Conservation (phyloP, 2,329 filamentous ascomycete species). For the Exophiala dermatitidis region DNA sequence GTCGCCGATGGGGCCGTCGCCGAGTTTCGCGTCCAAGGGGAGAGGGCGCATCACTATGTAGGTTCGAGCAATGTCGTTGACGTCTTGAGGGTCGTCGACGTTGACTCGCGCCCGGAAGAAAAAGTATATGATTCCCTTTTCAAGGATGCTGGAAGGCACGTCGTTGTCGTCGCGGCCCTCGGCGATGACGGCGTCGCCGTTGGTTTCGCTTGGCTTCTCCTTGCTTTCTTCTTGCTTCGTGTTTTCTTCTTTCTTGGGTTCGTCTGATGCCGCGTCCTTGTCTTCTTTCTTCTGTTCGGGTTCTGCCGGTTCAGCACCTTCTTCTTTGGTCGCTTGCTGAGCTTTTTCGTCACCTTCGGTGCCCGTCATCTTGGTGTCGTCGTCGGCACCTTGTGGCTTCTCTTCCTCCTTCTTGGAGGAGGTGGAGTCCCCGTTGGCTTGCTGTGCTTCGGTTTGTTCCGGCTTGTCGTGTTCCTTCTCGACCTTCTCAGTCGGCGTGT, state of each 20-base stretch:
- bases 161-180: constrained; percentile 45
- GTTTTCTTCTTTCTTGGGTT: constrained; percentile 5
- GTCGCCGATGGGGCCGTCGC: constrained; percentile 49
- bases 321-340: constrained; percentile 8
- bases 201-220: constrained; percentile 6
- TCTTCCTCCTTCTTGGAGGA: constrained; percentile 27
- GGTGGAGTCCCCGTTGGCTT: constrained; percentile 6
- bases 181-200: constrained; percentile 42
- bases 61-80: constrained; percentile 67
- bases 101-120: constrained; percentile 74
- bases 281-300: background rate
- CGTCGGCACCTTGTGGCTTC: constrained; percentile 16
- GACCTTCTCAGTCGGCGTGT: background rate
- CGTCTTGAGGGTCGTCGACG: constrained; percentile 59
- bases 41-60: constrained; percentile 74
- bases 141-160: constrained; percentile 59
- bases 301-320: background rate
- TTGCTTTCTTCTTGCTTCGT: constrained; percentile 10
- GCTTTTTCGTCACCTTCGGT: constrained; percentile 10
- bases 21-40: constrained; percentile 60
- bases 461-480: constrained; percentile 8
- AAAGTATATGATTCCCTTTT: constrained; percentile 88
- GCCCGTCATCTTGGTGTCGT: constrained; percentile 12
- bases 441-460: constrained; percentile 20
- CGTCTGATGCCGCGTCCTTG: background rate